Evolutionary conservation across 169 alveolate species (phyloP).

Genomic region (Plasmodium billcollinsi): DNA sequence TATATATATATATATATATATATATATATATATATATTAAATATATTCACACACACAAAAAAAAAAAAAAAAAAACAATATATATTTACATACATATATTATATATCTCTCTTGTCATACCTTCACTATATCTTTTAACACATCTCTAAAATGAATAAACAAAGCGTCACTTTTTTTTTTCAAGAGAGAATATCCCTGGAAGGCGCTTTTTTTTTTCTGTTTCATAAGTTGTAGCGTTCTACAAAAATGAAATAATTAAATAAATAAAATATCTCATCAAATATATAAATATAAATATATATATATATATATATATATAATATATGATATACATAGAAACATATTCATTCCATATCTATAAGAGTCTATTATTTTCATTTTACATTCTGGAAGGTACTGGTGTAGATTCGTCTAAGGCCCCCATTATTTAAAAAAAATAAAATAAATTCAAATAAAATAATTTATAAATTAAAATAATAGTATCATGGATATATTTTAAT

Average conservation of each 20-base stretch:
- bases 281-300: background rate
- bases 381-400: conserved; percentile 78
- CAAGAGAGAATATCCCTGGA: conserved; percentile 94
- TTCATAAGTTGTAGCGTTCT: conserved; percentile 91
- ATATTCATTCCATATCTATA: background rate
- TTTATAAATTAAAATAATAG: conserved; percentile 14
- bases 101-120: conserved; percentile 78
- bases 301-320: background rate
- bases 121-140: conserved; percentile 91
- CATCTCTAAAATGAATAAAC: conserved; percentile 92
- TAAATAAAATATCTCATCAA: background rate
- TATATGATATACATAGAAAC: background rate
- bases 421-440: conserved; percentile 30
- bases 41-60: background rate
- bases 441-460: background rate
- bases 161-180: conserved; percentile 96
- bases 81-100: background rate
- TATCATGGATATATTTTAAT: conserved; percentile 1
- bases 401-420: conserved; percentile 77
- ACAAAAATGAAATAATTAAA: background rate
- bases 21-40: background rate
- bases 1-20: background rate
- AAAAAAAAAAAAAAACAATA: background rate
- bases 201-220: conserved; percentile 91
- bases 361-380: background rate